Base-by-base conservation (phyloP, 2,329 filamentous ascomycete species). In the Pseudogymnoascus pannorum region DNA sequence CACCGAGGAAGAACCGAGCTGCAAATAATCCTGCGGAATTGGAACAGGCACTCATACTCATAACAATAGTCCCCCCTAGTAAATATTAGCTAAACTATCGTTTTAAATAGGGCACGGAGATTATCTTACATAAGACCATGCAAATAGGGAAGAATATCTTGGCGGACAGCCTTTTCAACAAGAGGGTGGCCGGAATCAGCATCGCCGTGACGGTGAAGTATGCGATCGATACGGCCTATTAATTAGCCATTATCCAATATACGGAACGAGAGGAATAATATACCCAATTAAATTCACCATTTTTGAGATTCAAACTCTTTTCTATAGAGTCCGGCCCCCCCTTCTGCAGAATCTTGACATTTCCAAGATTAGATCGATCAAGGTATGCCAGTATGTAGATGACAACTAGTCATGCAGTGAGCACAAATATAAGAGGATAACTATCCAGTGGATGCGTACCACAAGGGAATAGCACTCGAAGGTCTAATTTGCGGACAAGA, bases 231-330 rank as follows among this genome's bases (percentile, higher is more conserved):
- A 67, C 66, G 26, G 66, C 6, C 16, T 36, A 29, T 33, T 61
- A 61, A 48, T 48, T 3, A 48, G 42, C 14, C 12, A 48, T 4
- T 48, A 48, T 48, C 22, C 20, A 26, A n/a, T 2, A 48, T n/a
- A 48, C 20, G 4, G 22, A 9, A 26, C 14, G 5, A 26, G 5
- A 4, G n/a, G n/a, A 24, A 11, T 5, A 18, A 33, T 57, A 14
- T 62, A 65, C 64, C 66, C 66, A 67, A 35, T 67, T 67, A 61
- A 67, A 67, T 8, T 65, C 59, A 11, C 59, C 58, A 29, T 64
- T 64, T 26, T 62, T 36, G 6, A 67, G 65, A 38, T 61, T 35
- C 22, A 67, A 51, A 26, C 42, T 61, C 16, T 38, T 48, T 33
- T 62, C 42, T 20, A 67, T 36, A 33, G 59, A 63, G 51, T 63